A percentile compares a stretch with the other conserved stretches of the same genome.
Conservation (phyloP, 805 yeast species). For the Grigorovia yakushimaensis region DNA sequence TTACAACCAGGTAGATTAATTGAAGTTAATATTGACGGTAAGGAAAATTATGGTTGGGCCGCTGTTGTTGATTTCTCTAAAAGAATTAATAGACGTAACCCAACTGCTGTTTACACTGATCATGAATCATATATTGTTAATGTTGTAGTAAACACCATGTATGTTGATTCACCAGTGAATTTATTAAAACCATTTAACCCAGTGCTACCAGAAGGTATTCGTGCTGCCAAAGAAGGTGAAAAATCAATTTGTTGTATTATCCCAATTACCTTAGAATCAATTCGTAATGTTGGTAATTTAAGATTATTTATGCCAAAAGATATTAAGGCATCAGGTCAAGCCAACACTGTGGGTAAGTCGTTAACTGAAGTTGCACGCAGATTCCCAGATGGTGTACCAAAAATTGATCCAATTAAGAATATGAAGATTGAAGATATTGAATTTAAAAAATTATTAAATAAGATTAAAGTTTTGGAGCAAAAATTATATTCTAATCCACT, state of each 20-base stretch:
- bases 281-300: constrained; percentile 65
- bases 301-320: constrained; percentile 74
- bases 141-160: constrained; percentile 71
- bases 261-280: constrained; percentile 75
- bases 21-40: constrained; percentile 45
- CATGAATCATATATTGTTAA: constrained; percentile 86
- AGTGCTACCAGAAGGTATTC: constrained; percentile 73
- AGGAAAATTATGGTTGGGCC: constrained; percentile 90
- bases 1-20: constrained; percentile 84
- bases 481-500: constrained; percentile 64
- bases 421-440: constrained; percentile 87
- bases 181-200: constrained; percentile 72
- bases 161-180: constrained; percentile 74
- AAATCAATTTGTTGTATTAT: constrained; percentile 63
- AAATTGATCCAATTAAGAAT: constrained; percentile 79
- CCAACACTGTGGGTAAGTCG: constrained; percentile 57
- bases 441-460: constrained; percentile 59
- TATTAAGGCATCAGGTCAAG: constrained; percentile 50
- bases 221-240: constrained; percentile 72
- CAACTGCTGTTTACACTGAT: constrained; percentile 53
- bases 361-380: constrained; percentile 71
- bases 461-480: constrained; percentile 73
- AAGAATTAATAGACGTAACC: constrained; percentile 53
- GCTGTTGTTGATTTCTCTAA: constrained; percentile 70
- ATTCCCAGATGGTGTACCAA: constrained; percentile 86